Evolutionary conservation across 148 eudicot genomes (phyloP).

Genomic region (Chenopodium formosanum): DNA sequence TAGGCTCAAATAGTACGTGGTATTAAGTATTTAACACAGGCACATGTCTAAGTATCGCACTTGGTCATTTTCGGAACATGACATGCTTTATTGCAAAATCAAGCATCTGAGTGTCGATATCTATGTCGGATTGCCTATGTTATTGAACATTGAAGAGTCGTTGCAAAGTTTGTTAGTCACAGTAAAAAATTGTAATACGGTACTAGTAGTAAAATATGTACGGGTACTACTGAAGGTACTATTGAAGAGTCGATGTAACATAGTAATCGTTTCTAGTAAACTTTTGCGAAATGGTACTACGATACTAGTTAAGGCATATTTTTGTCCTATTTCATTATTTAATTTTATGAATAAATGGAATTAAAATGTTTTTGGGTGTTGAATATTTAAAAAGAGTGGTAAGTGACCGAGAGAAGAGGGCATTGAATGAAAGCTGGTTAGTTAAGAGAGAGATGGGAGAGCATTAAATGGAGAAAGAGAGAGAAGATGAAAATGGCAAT

Average conservation of each 20-base stretch:
- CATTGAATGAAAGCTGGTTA: slow-evolving; percentile 15
- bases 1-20: neutral
- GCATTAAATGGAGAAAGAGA: slow-evolving; percentile 5
- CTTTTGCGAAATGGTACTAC: slow-evolving; percentile 1
- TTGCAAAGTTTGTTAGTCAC: neutral
- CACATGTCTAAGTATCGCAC: slow-evolving; percentile 9
- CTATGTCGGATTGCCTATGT: neutral
- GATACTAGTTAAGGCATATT: neutral
- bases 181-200: neutral
- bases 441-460: slow-evolving; percentile 7
- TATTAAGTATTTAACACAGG: neutral
- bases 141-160: neutral
- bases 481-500: neutral
- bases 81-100: neutral
- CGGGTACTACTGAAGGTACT: neutral
- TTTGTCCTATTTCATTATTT: neutral
- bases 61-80: neutral
- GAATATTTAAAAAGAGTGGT: neutral
- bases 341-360: too few relatives aligned
- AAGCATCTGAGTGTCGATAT: neutral
- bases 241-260: slow-evolving; percentile 7
- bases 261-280: neutral
- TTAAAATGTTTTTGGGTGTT: neutral
- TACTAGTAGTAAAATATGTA: neutral
- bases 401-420: slow-evolving; percentile 23